These are phyloP conservation scores for Litsea cubeba DNA, from an alignment of 164 flowering plant genomes.

Conservation along the genomic window DNA sequence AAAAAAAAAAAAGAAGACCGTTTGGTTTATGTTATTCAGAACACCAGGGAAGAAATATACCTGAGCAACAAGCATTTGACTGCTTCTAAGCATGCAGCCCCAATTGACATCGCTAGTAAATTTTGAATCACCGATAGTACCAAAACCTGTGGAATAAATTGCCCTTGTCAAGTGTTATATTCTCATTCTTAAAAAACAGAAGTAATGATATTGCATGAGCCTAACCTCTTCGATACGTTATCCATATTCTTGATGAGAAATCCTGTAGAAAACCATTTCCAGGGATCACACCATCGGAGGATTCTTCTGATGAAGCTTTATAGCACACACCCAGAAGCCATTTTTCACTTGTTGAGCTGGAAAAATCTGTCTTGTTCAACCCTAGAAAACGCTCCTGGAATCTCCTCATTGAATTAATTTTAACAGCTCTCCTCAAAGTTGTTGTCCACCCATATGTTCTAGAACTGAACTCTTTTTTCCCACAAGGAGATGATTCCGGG, in stretches of 20 bases:
- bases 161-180: not conserved
- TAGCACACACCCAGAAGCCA: constrained; percentile 89
- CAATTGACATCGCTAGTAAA: constrained; percentile 75
- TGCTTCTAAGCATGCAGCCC: constrained; percentile 99
- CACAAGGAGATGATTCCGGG: constrained; percentile 26
- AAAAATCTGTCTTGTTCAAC: constrained; percentile 38
- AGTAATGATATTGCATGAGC: not conserved
- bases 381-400: constrained; percentile 72
- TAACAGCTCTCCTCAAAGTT: constrained; percentile 50
- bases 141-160: constrained; percentile 47
- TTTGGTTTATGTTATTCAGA: not conserved
- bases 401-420: constrained; percentile 73
- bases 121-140: constrained; percentile 68
- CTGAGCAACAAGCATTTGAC: constrained; percentile 99
- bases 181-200: not conserved
- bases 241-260: constrained; percentile 73
- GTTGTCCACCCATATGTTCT: constrained; percentile 59
- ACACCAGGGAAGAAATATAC: constrained; percentile 22
- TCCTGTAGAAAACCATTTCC: constrained; percentile 56
- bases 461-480: constrained; percentile 23
- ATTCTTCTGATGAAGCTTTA: constrained; percentile 44
- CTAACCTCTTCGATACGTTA: constrained; percentile 90
- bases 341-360: constrained; percentile 62
- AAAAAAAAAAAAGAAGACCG: not conserved
- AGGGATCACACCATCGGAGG: constrained; percentile 24